Base-by-base conservation (phyloP, 352 stramenopile species). In the Blastocystis sp. region DNA sequence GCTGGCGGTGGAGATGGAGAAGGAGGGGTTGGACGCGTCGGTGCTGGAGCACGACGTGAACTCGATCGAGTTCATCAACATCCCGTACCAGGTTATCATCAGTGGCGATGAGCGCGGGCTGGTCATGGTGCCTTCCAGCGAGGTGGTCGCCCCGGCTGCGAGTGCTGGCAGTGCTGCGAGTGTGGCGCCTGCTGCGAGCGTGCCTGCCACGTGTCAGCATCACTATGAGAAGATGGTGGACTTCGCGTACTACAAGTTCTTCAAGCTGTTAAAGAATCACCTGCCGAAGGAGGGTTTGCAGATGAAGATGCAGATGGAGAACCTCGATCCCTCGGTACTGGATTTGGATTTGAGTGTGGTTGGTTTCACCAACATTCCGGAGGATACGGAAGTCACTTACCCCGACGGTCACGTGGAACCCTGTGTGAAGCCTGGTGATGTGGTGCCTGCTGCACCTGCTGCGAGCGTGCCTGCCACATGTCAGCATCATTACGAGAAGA, bases 251-350 rank as follows among this genome's bases (percentile, higher is more conserved):
- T 68, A 63, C 40, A 79, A 79, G 48, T 63, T 63, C 11, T 79
- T 79, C 42, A 84, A 84, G n/a, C 57, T 69, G 48, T 24, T 70
- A 21, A 95, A 94, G 64, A 95, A 95, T 92, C 93, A 92, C 54
- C 94, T 95, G 92, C 93, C 93, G 10, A 71, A 89, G 19, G 92
- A 94, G 88, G 92, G 95, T 76, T 92, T 96, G 52, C 94, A 96
- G 87, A 60, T 95, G 42, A 95, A 95, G 89, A 95, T 96, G 93
- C 93, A 90, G 64, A 90, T 92, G 2, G 92, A 94, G 87, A 93
- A 93, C 10, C 77, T 95, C 19, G 91, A 96, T 34, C 91, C 93
- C 0, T 90, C 91, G 14, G 76, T 96, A 19, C 90, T 95, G 17
- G 93, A 95, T 64, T 38, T 81, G 52, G 71, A 81, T 66, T 66